phyloP scores from a whole-genome alignment of 1,139 yeast genomes.

The Cylindricascospora bacillispora region DNA sequence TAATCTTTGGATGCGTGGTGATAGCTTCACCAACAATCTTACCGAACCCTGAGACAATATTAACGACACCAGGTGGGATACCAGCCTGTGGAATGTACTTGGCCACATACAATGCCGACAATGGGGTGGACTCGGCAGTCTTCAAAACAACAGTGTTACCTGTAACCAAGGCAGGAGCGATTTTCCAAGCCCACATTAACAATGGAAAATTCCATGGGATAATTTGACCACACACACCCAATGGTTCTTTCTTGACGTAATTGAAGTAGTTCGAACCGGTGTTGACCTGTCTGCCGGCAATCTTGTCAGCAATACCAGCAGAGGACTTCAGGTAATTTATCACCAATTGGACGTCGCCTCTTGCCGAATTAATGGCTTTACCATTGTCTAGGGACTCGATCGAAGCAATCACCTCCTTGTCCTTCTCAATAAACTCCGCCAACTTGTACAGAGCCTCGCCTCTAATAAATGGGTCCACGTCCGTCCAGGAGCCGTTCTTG shows the following conservation, averaged over 20 bases:
- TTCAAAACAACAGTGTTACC: slow-evolving; percentile 50
- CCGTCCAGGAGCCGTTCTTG: slow-evolving; percentile 28
- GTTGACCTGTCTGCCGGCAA: slow-evolving; percentile 49
- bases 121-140: slow-evolving; percentile 50
- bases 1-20: slow-evolving; percentile 37
- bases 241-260: slow-evolving; percentile 38
- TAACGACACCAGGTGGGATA: slow-evolving; percentile 46
- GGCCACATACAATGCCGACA: slow-evolving; percentile 43
- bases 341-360: slow-evolving; percentile 44
- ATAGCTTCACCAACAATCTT: slow-evolving; percentile 47
- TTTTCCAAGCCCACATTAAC: slow-evolving; percentile 50
- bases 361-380: slow-evolving; percentile 41
- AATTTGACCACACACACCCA: slow-evolving; percentile 54
- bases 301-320: slow-evolving; percentile 65
- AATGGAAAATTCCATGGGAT: slow-evolving; percentile 59
- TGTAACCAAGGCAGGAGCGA: slow-evolving; percentile 49
- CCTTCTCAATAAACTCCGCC: slow-evolving; percentile 44
- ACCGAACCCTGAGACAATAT: slow-evolving; percentile 47
- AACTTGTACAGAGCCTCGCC: slow-evolving; percentile 41
- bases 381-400: slow-evolving; percentile 74
- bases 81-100: slow-evolving; percentile 40
- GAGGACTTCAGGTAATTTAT: slow-evolving; percentile 45
- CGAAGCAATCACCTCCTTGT: slow-evolving; percentile 40
- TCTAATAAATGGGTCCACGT: slow-evolving; percentile 32
- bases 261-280: slow-evolving; percentile 39